These are phyloP conservation scores for Aspergillus tamarii DNA, from an alignment of 2,329 filamentous ascomycete genomes.

Conservation along the genomic window DNA sequence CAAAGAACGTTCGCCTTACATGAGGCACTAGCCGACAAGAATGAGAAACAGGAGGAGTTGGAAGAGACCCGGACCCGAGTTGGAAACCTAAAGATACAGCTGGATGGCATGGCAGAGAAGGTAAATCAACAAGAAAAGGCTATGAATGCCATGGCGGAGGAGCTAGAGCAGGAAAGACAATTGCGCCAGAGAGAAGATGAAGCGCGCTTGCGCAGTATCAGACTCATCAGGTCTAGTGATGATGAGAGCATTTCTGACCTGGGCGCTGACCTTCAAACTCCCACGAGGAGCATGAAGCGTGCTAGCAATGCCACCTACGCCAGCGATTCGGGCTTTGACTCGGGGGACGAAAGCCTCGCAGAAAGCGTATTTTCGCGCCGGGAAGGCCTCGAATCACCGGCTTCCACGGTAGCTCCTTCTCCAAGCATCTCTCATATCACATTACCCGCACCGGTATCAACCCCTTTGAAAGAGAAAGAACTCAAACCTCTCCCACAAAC, in stretches of 20 bases:
- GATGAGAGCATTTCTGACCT: conserved; percentile 37
- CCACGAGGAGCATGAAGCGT: conserved; percentile 39
- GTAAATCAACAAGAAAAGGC: conserved; percentile 60
- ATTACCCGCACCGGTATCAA: conserved; percentile 35
- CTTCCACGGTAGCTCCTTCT: conserved; percentile 42
- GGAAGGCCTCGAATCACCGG: conserved; percentile 37
- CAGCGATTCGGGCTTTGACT: conserved; percentile 64
- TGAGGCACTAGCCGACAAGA: conserved; percentile 57
- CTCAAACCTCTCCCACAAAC: conserved; percentile 23
- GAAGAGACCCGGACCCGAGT: conserved; percentile 63
- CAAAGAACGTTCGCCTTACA: conserved; percentile 54
- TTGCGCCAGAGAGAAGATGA: conserved; percentile 44
- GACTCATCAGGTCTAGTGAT: conserved; percentile 35
- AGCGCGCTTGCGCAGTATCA: conserved; percentile 38
- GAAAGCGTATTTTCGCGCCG: conserved; percentile 52
- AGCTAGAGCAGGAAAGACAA: conserved; percentile 50
- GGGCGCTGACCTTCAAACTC: conserved; percentile 37
- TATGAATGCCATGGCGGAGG: conserved; percentile 55
- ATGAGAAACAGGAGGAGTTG: conserved; percentile 62
- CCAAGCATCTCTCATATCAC: conserved; percentile 40
- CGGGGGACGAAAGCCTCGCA: conserved; percentile 57
- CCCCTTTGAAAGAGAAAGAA: conserved; percentile 38
- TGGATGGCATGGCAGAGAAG: conserved; percentile 62
- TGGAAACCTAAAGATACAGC: conserved; percentile 61
- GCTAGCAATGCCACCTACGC: conserved; percentile 46